Evolutionary conservation across 1,284 basidiomycete species (phyloP).

Genomic region (Cryptococcus deneoformans): DNA sequence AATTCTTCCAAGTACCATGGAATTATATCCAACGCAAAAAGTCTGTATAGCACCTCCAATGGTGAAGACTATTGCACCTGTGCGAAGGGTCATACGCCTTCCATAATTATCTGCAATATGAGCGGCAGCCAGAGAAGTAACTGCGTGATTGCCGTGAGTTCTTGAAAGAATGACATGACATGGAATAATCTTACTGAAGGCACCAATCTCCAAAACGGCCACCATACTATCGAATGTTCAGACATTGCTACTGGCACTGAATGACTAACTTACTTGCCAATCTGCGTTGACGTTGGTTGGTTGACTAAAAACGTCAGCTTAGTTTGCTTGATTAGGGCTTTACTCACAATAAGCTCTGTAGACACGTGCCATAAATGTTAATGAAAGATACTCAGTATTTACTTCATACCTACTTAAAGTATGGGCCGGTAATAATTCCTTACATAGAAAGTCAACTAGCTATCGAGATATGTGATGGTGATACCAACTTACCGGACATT

Average conservation of each 20-base stretch:
- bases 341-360: conserved; percentile 31
- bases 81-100: conserved; percentile 79
- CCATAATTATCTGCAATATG: conserved; percentile 83
- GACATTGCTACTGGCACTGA: conserved; percentile 30
- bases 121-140: conserved; percentile 87
- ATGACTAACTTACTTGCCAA: conserved; percentile 48
- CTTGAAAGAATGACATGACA: background rate
- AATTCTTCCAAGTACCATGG: conserved; percentile 85
- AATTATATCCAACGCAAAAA: conserved; percentile 67
- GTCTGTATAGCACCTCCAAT: conserved; percentile 66
- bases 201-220: conserved; percentile 86
- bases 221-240: conserved; percentile 74
- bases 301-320: conserved; percentile 52
- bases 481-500: conserved; percentile 43
- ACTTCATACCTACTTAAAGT: conserved; percentile 60
- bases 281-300: conserved; percentile 61
- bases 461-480: background rate
- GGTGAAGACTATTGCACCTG: conserved; percentile 83
- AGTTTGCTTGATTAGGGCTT: background rate
- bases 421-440: conserved; percentile 89
- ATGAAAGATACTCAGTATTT: background rate
- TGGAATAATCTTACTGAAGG: conserved; percentile 64
- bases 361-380: background rate
- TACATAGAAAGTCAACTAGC: conserved; percentile 32
- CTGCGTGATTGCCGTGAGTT: conserved; percentile 49